Base-by-base conservation (phyloP, 495 filamentous ascomycete species). In the Chaetomium tenue region DNA sequence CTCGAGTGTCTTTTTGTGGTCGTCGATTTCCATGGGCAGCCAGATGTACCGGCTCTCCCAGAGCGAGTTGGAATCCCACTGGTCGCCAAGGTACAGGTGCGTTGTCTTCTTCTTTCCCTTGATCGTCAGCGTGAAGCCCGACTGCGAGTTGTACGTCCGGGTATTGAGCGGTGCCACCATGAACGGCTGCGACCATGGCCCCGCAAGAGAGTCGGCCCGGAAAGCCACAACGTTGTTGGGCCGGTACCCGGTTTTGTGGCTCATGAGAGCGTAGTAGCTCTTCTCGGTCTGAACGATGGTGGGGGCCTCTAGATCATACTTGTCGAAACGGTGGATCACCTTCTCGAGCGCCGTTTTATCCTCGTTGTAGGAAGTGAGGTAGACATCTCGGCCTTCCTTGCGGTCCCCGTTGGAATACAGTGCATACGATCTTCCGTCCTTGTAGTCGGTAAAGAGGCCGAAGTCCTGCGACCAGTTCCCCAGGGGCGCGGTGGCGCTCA, bases 11-110 rank as follows among this genome's bases (percentile, higher is more conserved):
- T 75, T 75, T 69, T 68, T 73, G 2, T 66, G 20, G 37, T 77
- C 74, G 57, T 76, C 71, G 40, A 83, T 80, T 6, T 71, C 65
- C 8, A 83, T 72, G 0, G 82, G 82, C 9, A 84, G 70, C 81
- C 81, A 83, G 57, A 84, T 81, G 62, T 84, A 80, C 5, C 81
- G 74, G 59, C 72, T 77, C 42, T 83, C 81, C 81, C 81, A 83
- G 9, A 82, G 68, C 0, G 79, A 80, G 66, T 82, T 83, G 0
- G 72, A 75, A 48, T 84, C 82, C 82, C 82, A 84, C 72, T 81
- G 72, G 58, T 82, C 78, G 11, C 80, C 82, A 2, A 84, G 60
- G 58, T 84, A 84, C 5, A 84, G 68, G 46, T 83, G 76, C 0
- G 82, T 82, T 0, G 81, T 84, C 69, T 76, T 77, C 50, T 76